phyloP scores from a whole-genome alignment of 495 filamentous ascomycete species.

The Pseudoneurospora amorphoporcata region DNA sequence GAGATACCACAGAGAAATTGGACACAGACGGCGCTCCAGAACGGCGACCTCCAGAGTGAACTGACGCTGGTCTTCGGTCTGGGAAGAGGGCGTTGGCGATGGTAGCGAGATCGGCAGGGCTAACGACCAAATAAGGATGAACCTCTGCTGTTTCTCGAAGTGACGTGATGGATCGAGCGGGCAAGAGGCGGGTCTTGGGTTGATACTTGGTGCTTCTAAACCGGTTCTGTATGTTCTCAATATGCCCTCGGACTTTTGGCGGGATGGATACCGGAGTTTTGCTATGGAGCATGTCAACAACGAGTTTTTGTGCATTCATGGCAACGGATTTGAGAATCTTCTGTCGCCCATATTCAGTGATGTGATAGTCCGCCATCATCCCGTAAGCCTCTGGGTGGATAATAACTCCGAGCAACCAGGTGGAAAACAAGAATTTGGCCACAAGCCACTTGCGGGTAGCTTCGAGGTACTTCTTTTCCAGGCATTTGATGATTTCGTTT shows the following conservation, averaged over 20 bases:
- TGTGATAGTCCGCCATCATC: conserved; percentile 82
- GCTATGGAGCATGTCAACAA: conserved; percentile 51
- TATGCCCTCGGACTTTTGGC: conserved; percentile 57
- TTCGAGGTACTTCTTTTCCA: conserved; percentile 61
- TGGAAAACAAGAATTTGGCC: conserved; percentile 84
- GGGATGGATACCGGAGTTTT: conserved; percentile 51
- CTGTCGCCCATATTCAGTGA: conserved; percentile 79
- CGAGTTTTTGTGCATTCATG: conserved; percentile 62
- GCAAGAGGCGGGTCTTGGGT: conserved; percentile 50
- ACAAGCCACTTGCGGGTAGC: conserved; percentile 70
- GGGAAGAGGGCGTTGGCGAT: conserved; percentile 65
- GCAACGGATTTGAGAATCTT: conserved; percentile 80
- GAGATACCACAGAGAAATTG: conserved; percentile 44
- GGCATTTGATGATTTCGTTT: conserved; percentile 66
- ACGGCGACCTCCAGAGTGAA: conserved; percentile 40
- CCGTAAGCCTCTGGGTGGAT: conserved; percentile 85
- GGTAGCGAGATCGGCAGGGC: conserved; percentile 61
- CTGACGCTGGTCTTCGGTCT: conserved; percentile 45
- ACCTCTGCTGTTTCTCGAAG: conserved; percentile 59
- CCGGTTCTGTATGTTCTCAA: conserved; percentile 63
- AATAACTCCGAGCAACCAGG: conserved; percentile 73
- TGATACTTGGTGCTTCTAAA: conserved; percentile 44
- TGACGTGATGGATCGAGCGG: conserved; percentile 58
- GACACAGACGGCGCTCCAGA: conserved; percentile 61
- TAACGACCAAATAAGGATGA: conserved; percentile 62